phyloP scores from a whole-genome alignment of 768 basidiomycete species.

The Lactarius hatsudake region DNA sequence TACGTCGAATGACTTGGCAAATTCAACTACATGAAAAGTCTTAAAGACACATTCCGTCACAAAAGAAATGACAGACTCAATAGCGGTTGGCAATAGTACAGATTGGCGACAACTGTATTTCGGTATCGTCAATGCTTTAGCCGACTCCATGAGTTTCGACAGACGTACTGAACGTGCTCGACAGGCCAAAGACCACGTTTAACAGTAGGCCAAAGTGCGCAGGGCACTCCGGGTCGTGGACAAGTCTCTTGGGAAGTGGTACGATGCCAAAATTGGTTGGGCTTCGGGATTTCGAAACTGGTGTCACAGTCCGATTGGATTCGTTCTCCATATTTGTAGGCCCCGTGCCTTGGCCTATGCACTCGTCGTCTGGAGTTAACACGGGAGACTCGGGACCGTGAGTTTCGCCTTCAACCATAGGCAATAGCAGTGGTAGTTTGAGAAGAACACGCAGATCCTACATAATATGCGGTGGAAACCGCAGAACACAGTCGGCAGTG shows the following conservation, averaged over 20 bases:
- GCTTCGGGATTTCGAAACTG: not conserved
- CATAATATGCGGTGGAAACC: not conserved
- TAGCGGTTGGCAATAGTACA: conserved; percentile 83
- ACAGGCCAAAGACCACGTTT: conserved; percentile 47
- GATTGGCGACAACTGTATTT: conserved; percentile 59
- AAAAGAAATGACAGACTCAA: conserved; percentile 51
- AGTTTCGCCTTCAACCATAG: not conserved
- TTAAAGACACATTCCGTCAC: not conserved
- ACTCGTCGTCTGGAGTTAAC: not conserved
- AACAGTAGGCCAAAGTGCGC: conserved; percentile 38
- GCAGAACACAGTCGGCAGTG: not conserved
- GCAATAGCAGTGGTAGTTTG: not conserved
- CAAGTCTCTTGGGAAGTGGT: conserved; percentile 43
- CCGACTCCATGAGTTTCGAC: conserved; percentile 34
- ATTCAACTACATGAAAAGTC: conserved; percentile 34
- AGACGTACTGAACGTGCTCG: conserved; percentile 45
- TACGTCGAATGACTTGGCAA: conserved; percentile 37
- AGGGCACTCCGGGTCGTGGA: conserved; percentile 41
- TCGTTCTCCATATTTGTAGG: not conserved
- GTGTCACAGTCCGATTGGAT: not conserved
- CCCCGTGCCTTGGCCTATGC: too few species aligned
- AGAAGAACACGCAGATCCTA: not conserved
- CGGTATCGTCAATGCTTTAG: not conserved
- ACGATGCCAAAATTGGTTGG: conserved; percentile 43
- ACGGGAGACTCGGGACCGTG: not conserved